These are phyloP conservation scores for Beauveria pseudobassiana DNA, from an alignment of 2,329 filamentous ascomycete genomes.

Conservation along the genomic window DNA sequence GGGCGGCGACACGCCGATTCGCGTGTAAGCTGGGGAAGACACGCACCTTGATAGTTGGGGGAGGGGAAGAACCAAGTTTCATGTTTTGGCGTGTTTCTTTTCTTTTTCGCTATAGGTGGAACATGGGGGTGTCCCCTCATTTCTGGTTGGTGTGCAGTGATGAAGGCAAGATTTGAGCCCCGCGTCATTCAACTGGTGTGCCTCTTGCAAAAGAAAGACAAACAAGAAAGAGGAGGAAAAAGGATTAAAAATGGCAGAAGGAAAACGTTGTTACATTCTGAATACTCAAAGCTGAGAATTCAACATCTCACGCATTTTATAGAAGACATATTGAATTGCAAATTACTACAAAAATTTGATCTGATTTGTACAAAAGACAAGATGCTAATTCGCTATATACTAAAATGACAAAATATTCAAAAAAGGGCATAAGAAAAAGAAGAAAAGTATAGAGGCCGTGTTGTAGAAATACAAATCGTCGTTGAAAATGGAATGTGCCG, in stretches of 20 bases:
- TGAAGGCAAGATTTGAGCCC: neutral
- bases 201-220: neutral
- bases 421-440: too few relatives aligned
- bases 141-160: neutral
- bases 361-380: neutral
- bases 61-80: neutral
- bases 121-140: neutral
- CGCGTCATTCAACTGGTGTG: conserved; percentile 13
- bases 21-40: conserved; percentile 14
- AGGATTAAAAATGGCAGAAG: neutral
- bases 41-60: neutral
- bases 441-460: neutral
- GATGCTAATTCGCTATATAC: neutral
- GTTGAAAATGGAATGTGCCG: neutral
- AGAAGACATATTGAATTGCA: neutral
- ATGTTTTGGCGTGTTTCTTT: neutral
- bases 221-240: neutral
- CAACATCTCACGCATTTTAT: conserved; percentile 1
- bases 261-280: neutral
- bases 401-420: neutral
- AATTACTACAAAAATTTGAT: neutral
- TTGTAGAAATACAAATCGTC: neutral
- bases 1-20: conserved; percentile 47
- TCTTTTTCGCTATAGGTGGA: too few relatives aligned
- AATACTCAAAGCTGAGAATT: neutral